Conservation (phyloP, 1,139 yeast genomes). For the Pichia kudriavzevii region DNA sequence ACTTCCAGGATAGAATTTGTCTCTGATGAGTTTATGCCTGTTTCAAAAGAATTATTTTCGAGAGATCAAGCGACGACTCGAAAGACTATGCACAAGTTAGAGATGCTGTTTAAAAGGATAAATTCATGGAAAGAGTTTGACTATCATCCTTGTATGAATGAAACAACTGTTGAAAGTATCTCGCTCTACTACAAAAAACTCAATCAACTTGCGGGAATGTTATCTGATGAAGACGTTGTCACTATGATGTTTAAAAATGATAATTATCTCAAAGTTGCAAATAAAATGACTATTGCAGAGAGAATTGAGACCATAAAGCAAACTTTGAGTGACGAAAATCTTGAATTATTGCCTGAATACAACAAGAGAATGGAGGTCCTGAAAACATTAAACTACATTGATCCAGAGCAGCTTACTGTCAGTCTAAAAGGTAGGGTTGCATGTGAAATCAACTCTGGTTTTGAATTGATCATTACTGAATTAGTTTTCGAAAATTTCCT, state of each 20-base stretch:
- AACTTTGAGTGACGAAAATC: constrained; percentile 74
- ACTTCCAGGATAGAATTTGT: constrained; percentile 44
- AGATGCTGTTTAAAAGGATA: constrained; percentile 25
- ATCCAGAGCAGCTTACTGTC: constrained; percentile 40
- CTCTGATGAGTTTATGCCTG: constrained; percentile 37
- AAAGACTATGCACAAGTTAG: too few relatives aligned
- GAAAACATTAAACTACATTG: constrained; percentile 69
- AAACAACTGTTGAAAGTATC: constrained; percentile 46
- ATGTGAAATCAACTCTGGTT: constrained; percentile 75
- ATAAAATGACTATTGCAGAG: constrained; percentile 38
- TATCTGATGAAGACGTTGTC: constrained; percentile 24
- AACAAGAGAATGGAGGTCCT: constrained; percentile 80
- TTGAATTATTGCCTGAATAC: constrained; percentile 87
- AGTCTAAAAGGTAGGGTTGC: constrained; percentile 76
- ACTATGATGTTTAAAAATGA: constrained; percentile 35
- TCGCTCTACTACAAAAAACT: constrained; percentile 14
- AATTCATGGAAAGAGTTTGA: constrained; percentile 38
- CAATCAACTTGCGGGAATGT: constrained; percentile 24
- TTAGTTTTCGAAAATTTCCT: constrained; percentile 82
- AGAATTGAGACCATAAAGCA: constrained; percentile 52
- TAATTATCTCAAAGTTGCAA: constrained; percentile 43
- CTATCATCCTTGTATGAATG: constrained; percentile 38
- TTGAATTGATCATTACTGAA: constrained; percentile 86
- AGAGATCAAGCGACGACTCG: constrained; percentile 2
- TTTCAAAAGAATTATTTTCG: constrained; percentile 18